Percentiles rank a stretch among this genome's conserved stretches.
These are phyloP conservation scores for Plenodomus biglobosus DNA, from an alignment of 2,329 filamentous ascomycete genomes.

Conservation along the genomic window DNA sequence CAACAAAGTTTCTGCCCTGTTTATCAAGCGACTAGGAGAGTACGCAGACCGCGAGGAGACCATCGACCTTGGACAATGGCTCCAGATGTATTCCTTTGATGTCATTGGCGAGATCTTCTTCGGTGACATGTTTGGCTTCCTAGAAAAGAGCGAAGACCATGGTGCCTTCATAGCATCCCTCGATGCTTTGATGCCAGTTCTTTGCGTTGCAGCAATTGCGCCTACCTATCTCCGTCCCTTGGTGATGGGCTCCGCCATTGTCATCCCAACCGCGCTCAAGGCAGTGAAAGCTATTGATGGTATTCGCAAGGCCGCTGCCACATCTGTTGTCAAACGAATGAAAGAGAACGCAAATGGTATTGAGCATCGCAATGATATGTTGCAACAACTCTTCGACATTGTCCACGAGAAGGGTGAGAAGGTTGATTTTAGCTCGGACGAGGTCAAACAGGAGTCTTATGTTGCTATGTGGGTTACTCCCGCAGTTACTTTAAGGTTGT, in stretches of 20 bases:
- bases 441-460: constrained; percentile 32
- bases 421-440: constrained; percentile 32
- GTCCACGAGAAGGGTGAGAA: constrained; percentile 33
- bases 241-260: constrained; percentile 6
- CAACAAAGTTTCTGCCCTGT: constrained; percentile 10
- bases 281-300: constrained; percentile 18
- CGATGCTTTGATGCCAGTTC: constrained; percentile 38
- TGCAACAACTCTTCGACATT: constrained; percentile 36
- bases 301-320: constrained; percentile 11
- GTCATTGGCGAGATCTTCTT: constrained; percentile 20
- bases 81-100: constrained; percentile 34
- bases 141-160: constrained; percentile 19
- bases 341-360: constrained; percentile 6
- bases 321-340: constrained; percentile 9
- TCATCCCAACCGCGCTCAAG: constrained; percentile 21
- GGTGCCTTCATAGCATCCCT: constrained; percentile 26
- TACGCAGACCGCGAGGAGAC: constrained; percentile 11
- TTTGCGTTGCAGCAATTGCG: constrained; percentile 10
- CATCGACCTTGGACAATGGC: constrained; percentile 20
- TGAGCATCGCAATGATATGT: constrained; percentile 26
- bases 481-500: neutral
- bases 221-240: constrained; percentile 12
- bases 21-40: constrained; percentile 17
- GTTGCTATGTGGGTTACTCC: constrained; percentile 29
- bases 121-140: constrained; percentile 18